Conservation (phyloP, 805 yeast genomes). For the Saturnispora saitoi region DNA sequence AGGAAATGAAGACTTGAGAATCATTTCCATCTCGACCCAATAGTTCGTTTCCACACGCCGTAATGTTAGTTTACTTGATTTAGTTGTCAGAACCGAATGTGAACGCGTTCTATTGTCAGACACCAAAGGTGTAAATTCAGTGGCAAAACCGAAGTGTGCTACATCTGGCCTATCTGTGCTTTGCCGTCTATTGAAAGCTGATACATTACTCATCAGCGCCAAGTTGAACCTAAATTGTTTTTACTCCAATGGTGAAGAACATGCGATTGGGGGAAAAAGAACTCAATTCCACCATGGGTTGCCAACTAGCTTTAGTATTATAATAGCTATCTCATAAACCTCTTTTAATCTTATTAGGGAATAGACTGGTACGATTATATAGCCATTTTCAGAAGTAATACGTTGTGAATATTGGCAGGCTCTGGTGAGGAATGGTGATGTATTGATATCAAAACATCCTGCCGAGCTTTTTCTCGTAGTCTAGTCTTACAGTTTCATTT, state of each 20-base stretch:
- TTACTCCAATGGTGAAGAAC: background rate
- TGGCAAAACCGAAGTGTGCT: background rate
- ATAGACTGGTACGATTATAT: no score
- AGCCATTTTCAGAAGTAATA: background rate
- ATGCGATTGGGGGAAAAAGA: no score
- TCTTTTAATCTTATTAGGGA: no score
- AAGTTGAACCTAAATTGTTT: background rate
- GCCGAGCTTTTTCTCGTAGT: background rate
- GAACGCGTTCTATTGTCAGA: constrained; percentile 21
- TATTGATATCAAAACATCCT: background rate
- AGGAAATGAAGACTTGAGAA: constrained; percentile 35
- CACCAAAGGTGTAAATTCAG: background rate
- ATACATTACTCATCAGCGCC: background rate
- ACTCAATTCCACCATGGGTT: no score
- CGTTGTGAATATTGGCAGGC: background rate
- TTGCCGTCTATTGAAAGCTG: background rate
- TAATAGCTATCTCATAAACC: no score
- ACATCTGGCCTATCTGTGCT: background rate
- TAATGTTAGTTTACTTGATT: constrained; percentile 15
- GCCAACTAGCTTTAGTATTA: no score
- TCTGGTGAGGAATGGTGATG: background rate
- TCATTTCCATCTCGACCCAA: constrained; percentile 15
- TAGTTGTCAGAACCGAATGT: constrained; percentile 12
- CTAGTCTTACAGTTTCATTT: background rate
- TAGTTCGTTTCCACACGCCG: constrained; percentile 6